phyloP scores from a whole-genome alignment of 1,284 basidiomycete genomes.

The Pseudozyma sp. region DNA sequence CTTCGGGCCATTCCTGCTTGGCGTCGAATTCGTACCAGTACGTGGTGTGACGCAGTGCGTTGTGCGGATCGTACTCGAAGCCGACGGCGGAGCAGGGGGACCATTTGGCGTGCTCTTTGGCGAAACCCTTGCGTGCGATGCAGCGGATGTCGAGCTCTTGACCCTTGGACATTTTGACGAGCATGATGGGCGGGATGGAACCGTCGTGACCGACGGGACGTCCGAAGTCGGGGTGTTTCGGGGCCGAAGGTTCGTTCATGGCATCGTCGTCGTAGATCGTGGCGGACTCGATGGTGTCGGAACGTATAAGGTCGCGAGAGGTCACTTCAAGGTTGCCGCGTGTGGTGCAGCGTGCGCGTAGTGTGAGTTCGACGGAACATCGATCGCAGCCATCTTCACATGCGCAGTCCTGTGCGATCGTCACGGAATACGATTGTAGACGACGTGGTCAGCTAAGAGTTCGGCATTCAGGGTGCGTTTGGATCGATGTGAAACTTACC shows the following conservation, averaged over 20 bases:
- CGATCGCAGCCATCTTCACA: slow-evolving; percentile 82
- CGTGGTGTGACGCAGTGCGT: slow-evolving; percentile 93
- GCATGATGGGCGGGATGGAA: slow-evolving; percentile 74
- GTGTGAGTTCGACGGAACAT: slow-evolving; percentile 80
- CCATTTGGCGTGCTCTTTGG: slow-evolving; percentile 99
- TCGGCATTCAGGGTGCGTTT: no score
- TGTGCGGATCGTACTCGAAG: slow-evolving; percentile 98
- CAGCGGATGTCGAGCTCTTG: slow-evolving; percentile 90
- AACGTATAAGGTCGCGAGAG: slow-evolving; percentile 71
- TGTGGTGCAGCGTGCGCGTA: slow-evolving; percentile 78
- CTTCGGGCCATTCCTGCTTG: slow-evolving; percentile 66
- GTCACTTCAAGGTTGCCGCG: slow-evolving; percentile 80
- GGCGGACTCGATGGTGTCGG: slow-evolving; percentile 52
- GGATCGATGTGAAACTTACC: slow-evolving; percentile 34
- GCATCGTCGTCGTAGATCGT: slow-evolving; percentile 52
- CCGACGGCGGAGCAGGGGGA: slow-evolving; percentile 93
- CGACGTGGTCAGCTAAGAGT: not conserved
- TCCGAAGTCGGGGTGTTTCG: slow-evolving; percentile 78
- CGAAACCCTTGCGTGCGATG: slow-evolving; percentile 96
- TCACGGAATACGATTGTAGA: no score
- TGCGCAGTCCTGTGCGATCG: slow-evolving; percentile 78
- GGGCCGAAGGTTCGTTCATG: slow-evolving; percentile 45
- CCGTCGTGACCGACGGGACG: slow-evolving; percentile 81
- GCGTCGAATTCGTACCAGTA: slow-evolving; percentile 85
- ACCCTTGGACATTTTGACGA: slow-evolving; percentile 92